Evolutionary conservation across 164 flowering plant species (phyloP).

Genomic region (Magnolia officinalis): DNA sequence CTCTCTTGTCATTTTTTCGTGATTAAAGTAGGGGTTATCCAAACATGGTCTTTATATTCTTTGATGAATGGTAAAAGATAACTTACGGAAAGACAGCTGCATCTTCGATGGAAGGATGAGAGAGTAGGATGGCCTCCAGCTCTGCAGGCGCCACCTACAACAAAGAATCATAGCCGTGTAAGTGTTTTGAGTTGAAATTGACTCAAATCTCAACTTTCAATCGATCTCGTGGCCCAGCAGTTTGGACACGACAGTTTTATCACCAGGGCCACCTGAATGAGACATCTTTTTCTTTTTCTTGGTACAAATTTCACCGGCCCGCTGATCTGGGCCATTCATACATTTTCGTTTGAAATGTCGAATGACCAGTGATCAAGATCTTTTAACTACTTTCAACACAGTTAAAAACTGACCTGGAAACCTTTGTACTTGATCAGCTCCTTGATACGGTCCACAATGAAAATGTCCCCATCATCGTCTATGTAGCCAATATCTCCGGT

Average conservation of each 20-base stretch:
- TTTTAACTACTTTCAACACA: neutral
- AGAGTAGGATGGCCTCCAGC: constrained; percentile 75
- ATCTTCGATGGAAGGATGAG: constrained; percentile 86
- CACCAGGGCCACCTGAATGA: no score
- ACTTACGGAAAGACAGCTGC: constrained; percentile 90
- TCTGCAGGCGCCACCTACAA: constrained; percentile 98
- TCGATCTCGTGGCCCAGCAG: no score
- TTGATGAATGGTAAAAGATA: neutral
- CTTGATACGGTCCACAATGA: constrained; percentile 89
- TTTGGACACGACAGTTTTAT: no score
- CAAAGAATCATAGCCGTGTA: neutral
- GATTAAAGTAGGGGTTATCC: no score
- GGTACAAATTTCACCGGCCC: no score
- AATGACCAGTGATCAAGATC: no score
- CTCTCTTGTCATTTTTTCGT: no score
- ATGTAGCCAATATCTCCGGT: constrained; percentile 96
- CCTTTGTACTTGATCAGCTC: constrained; percentile 97
- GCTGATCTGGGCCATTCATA: no score
- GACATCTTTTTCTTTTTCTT: no score
- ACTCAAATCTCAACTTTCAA: no score
- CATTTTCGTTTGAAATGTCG: no score
- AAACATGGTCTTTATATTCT: neutral
- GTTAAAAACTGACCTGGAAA: constrained; percentile 62
- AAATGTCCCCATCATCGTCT: constrained; percentile 91
- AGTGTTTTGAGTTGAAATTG: neutral